Percentiles rank a stretch among this genome's conserved stretches.
phyloP scores from a whole-genome alignment of 805 yeast genomes.

The Teunomyces barrocoloradensis region DNA sequence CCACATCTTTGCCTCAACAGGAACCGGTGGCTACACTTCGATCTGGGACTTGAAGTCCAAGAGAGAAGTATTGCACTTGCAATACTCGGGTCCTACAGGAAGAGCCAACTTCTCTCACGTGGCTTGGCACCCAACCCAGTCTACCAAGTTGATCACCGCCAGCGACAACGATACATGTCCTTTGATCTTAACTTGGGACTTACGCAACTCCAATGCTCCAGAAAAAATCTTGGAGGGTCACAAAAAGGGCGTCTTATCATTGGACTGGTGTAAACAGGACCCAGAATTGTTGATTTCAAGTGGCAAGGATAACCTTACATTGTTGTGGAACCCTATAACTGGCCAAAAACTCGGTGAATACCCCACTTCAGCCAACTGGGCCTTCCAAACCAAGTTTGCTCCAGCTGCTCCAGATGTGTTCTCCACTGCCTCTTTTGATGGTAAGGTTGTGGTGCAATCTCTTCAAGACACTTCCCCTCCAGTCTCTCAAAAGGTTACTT shows the following conservation, averaged over 20 bases:
- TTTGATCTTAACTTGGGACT: conserved; percentile 85
- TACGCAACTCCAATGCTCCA: conserved; percentile 92
- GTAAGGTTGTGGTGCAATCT: conserved; percentile 76
- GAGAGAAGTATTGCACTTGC: conserved; percentile 83
- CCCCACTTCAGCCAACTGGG: conserved; percentile 93
- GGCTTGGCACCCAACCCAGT: conserved; percentile 91
- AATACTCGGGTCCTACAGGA: conserved; percentile 56
- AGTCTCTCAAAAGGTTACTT: conserved; percentile 39
- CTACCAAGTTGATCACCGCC: conserved; percentile 86
- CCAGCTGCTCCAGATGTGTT: conserved; percentile 85
- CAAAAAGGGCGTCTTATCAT: conserved; percentile 78
- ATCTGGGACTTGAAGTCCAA: conserved; percentile 91
- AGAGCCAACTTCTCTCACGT: conserved; percentile 76
- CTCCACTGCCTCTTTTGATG: conserved; percentile 86
- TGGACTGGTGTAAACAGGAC: conserved; percentile 93
- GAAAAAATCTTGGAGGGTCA: conserved; percentile 75
- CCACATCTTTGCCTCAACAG: conserved; percentile 89
- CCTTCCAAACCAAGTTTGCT: conserved; percentile 84
- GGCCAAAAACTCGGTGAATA: conserved; percentile 78
- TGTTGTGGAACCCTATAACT: conserved; percentile 84
- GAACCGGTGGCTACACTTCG: conserved; percentile 80
- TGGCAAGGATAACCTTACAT: conserved; percentile 86
- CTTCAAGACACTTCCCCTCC: conserved; percentile 81
- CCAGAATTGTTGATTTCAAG: conserved; percentile 76
- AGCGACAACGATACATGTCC: conserved; percentile 80